Percentiles rank a stretch among this genome's conserved stretches.
Conservation (phyloP, 163 green algal species). For the Volvox carteri region DNA sequence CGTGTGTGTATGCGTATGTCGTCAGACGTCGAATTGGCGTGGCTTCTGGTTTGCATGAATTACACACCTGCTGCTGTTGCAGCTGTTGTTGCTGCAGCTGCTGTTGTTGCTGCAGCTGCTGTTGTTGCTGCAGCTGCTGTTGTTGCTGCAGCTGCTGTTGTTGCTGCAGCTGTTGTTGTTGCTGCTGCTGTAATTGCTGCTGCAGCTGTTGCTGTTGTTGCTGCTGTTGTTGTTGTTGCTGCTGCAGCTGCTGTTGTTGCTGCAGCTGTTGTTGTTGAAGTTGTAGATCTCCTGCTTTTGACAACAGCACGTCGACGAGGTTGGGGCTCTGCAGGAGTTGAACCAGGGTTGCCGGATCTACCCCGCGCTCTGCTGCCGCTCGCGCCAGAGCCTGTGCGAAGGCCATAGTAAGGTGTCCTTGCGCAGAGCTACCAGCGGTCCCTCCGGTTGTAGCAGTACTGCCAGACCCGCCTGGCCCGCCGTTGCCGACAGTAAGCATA, state of each 20-base stretch:
- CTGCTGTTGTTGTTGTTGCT: neutral
- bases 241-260: too few species aligned
- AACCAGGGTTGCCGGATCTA: constrained; percentile 30
- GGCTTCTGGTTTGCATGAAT: too few species aligned
- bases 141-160: too few species aligned
- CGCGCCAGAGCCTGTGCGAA: constrained; percentile 45
- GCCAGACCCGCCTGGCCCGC: too few species aligned
- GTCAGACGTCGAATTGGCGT: too few species aligned
- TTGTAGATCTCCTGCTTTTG: constrained; percentile 48
- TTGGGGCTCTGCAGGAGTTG: constrained; percentile 53
- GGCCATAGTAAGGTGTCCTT: constrained; percentile 46
- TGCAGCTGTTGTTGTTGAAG: constrained; percentile 43
- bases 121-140: too few species aligned
- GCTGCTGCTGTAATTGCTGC: too few species aligned
- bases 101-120: too few species aligned
- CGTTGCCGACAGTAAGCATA: neutral
- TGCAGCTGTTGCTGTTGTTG: too few species aligned
- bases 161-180: too few species aligned
- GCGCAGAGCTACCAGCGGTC: neutral
- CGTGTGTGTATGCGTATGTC: too few species aligned
- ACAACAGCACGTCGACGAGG: constrained; percentile 44
- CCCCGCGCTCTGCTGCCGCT: constrained; percentile 29
- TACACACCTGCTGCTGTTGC: neutral
- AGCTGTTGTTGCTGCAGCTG: constrained; percentile 44
- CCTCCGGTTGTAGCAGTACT: neutral